A percentile compares a stretch with the other conserved stretches of the same genome.
Evolutionary conservation across 345 rosid species (phyloP).

Genomic region (Triadica sebifera): DNA sequence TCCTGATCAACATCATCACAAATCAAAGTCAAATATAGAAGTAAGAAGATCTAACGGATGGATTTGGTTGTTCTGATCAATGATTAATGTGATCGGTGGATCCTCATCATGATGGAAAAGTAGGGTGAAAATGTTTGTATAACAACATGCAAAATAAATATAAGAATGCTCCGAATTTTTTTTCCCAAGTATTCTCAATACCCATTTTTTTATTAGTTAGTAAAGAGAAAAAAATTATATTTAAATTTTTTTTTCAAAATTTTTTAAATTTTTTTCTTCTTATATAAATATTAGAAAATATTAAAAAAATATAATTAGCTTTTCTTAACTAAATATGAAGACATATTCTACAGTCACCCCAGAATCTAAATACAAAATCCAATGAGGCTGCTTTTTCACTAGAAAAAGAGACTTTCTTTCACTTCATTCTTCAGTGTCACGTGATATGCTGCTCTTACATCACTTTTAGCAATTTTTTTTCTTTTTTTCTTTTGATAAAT

Average conservation of each 20-base stretch:
- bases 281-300: too few species aligned
- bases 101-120: background rate
- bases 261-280: too few species aligned
- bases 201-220: too few species aligned
- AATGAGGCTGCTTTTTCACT: conserved; percentile 16
- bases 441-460: conserved; percentile 23
- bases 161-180: too few species aligned
- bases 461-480: conserved; percentile 3
- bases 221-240: too few species aligned
- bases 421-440: conserved; percentile 35
- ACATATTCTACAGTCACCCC: background rate
- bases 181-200: too few species aligned
- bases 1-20: conserved; percentile 13
- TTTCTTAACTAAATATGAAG: background rate
- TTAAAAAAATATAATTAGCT: too few species aligned
- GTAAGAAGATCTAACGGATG: conserved; percentile 8
- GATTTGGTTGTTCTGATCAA: background rate
- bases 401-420: conserved; percentile 14
- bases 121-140: too few species aligned
- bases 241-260: too few species aligned
- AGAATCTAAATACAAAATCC: background rate
- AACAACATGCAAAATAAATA: too few species aligned
- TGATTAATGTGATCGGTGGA: background rate
- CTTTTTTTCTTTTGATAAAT: background rate
- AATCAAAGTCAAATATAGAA: background rate